Evolutionary conservation across 192 early-diverging fungal species (phyloP), one percentile per base, ranked within the genome.

Genomic region (Umbelopsis vinacea): DNA sequence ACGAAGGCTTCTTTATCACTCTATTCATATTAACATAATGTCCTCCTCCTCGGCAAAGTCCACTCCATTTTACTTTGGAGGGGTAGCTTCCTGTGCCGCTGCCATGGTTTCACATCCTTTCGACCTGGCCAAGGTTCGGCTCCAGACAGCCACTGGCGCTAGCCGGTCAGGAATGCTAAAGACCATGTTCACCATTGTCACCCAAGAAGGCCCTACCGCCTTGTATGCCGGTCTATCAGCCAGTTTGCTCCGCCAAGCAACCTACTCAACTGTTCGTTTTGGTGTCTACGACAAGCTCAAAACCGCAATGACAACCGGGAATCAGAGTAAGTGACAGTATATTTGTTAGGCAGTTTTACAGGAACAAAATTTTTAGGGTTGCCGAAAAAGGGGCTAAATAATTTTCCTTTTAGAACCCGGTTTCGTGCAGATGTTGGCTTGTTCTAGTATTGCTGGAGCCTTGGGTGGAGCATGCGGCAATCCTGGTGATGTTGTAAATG

Each of bases 101-200:
- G 86, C 86, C 26, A 79, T 89, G 11, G 88, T 92, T 35, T 90
- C 89, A 0, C 91, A 97, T 77, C 90, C 92, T 54, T 84, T 98
- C 52, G 94, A 96, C 77, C 84, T 95, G 47, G 84, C 92, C 63
- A 97, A 98, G 77, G 97, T 98, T 29, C 89, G 96, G 10, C 77
- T 97, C 52, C 97, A 98, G 76, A 98, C 94, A 15, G 84, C 83
- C 26, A 92, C 91, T 35, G 89, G 90, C 3, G 74, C 81, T 19
- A 77, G 67, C 3, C 77, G 72, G 46, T 81, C 54, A 40, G 90
- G 91, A 43, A 85, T 93, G 81, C 87, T 93, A 14, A 83, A 88
- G 68, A 92, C 92, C 57, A 89, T 93, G 82, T 77, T 88, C 80
- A 83, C 90, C 68, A 90, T 91, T 15, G 73, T 93, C 75, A 80